A percentile compares a stretch with the other conserved stretches of the same genome.
These are phyloP conservation scores for Psilocybe azurescens DNA, from an alignment of 768 basidiomycete species.

Conservation along the genomic window DNA sequence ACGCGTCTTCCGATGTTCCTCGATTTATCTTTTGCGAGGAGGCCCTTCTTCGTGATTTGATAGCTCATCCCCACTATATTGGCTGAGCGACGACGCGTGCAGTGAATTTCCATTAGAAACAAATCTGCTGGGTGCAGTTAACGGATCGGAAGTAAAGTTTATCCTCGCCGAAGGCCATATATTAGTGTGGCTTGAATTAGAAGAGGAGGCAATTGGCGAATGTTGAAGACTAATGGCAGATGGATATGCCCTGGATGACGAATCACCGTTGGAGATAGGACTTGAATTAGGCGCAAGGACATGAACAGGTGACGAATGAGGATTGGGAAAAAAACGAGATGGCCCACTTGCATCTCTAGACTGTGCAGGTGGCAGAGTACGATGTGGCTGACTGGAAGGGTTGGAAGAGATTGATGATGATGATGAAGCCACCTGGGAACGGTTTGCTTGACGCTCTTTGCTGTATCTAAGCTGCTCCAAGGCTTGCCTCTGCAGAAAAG, in stretches of 20 bases:
- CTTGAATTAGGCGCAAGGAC: slow-evolving; percentile 83
- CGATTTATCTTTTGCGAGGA: slow-evolving; percentile 74
- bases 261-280: slow-evolving; percentile 51
- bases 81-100: slow-evolving; percentile 62
- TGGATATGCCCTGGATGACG: slow-evolving; percentile 43
- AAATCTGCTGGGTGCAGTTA: slow-evolving; percentile 67
- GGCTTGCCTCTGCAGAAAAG: slow-evolving; percentile 39
- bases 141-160: slow-evolving; percentile 50
- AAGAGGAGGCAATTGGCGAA: slow-evolving; percentile 49
- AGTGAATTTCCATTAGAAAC: slow-evolving; percentile 42
- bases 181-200: slow-evolving; percentile 41
- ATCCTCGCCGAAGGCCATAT: slow-evolving; percentile 41
- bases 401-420: slow-evolving; percentile 32
- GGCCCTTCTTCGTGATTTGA: slow-evolving; percentile 64
- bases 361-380: slow-evolving; percentile 58
- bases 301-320: slow-evolving; percentile 53
- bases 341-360: slow-evolving; percentile 77
- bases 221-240: slow-evolving; percentile 39
- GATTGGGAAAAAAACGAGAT: slow-evolving; percentile 62
- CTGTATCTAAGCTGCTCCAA: slow-evolving; percentile 53
- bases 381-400: slow-evolving; percentile 28
- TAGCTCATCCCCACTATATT: slow-evolving; percentile 28
- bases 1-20: slow-evolving; percentile 46
- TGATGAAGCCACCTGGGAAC: slow-evolving; percentile 27
- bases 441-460: slow-evolving; percentile 40